These are phyloP conservation scores for Naganishia sp. DNA, from an alignment of 1,284 basidiomycete genomes.

Conservation along the genomic window DNA sequence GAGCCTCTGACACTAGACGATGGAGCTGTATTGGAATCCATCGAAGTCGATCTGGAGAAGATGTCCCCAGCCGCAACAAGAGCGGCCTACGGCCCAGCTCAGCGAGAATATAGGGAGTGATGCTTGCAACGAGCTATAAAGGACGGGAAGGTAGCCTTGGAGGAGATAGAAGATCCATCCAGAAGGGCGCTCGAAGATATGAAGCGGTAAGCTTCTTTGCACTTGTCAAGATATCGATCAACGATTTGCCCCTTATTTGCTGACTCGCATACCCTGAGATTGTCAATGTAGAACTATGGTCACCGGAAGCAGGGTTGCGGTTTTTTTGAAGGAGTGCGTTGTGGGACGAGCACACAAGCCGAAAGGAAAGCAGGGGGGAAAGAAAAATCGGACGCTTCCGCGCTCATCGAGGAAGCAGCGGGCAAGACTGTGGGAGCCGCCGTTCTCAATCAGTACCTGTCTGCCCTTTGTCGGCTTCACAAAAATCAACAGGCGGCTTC, in stretches of 20 bases:
- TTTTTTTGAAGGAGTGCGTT: slow-evolving; percentile 16
- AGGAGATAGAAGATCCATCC: slow-evolving; percentile 4
- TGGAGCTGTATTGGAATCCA: slow-evolving; percentile 6
- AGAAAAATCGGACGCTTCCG: neutral
- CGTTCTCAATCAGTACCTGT: slow-evolving; percentile 12
- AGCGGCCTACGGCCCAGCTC: slow-evolving; percentile 11
- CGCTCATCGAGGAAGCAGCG: neutral
- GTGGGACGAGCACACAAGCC: slow-evolving; percentile 9
- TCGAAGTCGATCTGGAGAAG: slow-evolving; percentile 16
- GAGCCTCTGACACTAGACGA: slow-evolving; percentile 15
- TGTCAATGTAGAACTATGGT: slow-evolving; percentile 2
- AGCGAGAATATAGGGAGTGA: slow-evolving; percentile 13
- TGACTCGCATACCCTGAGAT: neutral
- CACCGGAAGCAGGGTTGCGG: slow-evolving; percentile 5
- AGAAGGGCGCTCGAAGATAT: neutral
- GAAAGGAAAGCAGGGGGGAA: slow-evolving; percentile 6
- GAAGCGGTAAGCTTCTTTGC: slow-evolving; percentile 8
- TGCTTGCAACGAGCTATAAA: slow-evolving; percentile 6
- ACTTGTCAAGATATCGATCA: neutral
- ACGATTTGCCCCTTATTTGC: neutral
- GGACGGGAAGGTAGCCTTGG: slow-evolving; percentile 6
- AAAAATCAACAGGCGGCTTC: slow-evolving; percentile 4
- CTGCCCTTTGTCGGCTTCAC: slow-evolving; percentile 11
- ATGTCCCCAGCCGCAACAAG: slow-evolving; percentile 9
- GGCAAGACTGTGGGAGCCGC: slow-evolving; percentile 8